These are phyloP conservation scores for Hibiscus tridactylites DNA, from an alignment of 345 rosid species.

Conservation along the genomic window DNA sequence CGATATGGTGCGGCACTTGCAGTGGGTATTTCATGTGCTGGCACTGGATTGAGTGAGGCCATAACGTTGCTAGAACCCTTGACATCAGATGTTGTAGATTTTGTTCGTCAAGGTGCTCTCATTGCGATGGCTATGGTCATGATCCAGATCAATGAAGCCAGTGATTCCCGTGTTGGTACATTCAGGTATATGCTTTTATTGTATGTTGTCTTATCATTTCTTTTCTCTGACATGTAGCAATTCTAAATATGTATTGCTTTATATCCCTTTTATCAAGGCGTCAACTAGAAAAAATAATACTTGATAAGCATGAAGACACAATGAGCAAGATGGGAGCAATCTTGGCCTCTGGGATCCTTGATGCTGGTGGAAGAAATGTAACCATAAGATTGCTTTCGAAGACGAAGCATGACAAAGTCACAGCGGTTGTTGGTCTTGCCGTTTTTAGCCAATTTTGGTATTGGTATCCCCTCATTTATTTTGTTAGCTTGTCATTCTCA, in stretches of 20 bases:
- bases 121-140: slow-evolving; percentile 55
- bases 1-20: slow-evolving; percentile 99
- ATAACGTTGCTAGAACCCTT: slow-evolving; percentile 94
- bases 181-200: slow-evolving; percentile 49
- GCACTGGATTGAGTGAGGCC: slow-evolving; percentile 98
- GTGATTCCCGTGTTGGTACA: slow-evolving; percentile 94
- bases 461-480: slow-evolving; percentile 97
- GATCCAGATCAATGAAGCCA: slow-evolving; percentile 69
- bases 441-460: slow-evolving; percentile 71
- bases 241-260: neutral
- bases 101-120: slow-evolving; percentile 99
- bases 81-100: slow-evolving; percentile 94
- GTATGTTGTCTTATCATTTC: neutral
- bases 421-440: slow-evolving; percentile 95
- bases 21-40: slow-evolving; percentile 99
- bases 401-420: slow-evolving; percentile 91
- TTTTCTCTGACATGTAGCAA: neutral
- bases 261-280: slow-evolving; percentile 38
- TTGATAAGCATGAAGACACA: slow-evolving; percentile 95
- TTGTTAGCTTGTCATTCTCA: slow-evolving; percentile 84
- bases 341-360: slow-evolving; percentile 93
- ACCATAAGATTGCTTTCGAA: slow-evolving; percentile 88
- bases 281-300: slow-evolving; percentile 86
- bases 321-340: slow-evolving; percentile 99
- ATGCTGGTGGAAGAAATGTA: slow-evolving; percentile 99